Conservation (phyloP, 352 stramenopile species). For the Phytophthora cryptogea region DNA sequence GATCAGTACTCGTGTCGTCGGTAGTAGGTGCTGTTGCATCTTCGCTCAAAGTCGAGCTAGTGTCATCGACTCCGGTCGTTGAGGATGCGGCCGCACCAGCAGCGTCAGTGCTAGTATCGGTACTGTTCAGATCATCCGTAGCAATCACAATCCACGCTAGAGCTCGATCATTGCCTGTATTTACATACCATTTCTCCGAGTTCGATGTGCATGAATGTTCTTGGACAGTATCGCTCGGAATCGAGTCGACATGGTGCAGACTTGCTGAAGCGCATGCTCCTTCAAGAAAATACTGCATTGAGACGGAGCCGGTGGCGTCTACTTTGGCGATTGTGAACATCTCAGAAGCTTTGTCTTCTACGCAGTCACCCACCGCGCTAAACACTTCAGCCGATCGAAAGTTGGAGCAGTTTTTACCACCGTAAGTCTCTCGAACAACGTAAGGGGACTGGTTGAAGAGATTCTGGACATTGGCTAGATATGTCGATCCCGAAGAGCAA, state of each 20-base stretch:
- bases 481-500: conserved; percentile 1
- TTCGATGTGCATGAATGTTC: neutral
- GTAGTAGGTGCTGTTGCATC: neutral
- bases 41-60: neutral
- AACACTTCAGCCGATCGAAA: conserved; percentile 1
- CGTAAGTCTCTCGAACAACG: conserved; percentile 1
- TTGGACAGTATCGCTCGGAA: neutral
- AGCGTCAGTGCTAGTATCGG: neutral
- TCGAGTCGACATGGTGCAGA: neutral
- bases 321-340: neutral
- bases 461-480: neutral
- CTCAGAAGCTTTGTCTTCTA: neutral
- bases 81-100: neutral
- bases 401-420: neutral
- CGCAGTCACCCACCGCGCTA: neutral
- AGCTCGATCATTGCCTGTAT: neutral
- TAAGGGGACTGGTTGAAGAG: neutral
- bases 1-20: neutral
- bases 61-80: neutral
- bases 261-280: neutral
- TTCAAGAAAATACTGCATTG: neutral
- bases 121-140: neutral
- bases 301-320: neutral
- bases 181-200: neutral
- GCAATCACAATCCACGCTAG: neutral